Evolutionary conservation across 192 early-diverging fungal genomes (phyloP).

Genomic region (Coemansia furcata): DNA sequence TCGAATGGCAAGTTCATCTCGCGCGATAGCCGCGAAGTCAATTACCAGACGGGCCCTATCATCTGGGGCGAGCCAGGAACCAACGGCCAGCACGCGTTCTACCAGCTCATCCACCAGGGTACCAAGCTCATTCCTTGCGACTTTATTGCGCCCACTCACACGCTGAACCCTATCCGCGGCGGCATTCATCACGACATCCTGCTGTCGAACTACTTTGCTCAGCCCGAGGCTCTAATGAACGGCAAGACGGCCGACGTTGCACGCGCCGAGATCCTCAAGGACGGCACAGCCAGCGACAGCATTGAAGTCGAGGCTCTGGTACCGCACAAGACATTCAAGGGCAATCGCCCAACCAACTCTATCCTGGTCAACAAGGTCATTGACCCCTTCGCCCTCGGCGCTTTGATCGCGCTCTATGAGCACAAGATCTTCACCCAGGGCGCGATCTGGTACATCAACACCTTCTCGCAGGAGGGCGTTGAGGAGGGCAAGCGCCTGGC

Average conservation of each 20-base stretch:
- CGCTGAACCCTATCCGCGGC: constrained; percentile 86
- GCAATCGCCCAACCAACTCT: constrained; percentile 97
- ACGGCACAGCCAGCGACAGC: constrained; percentile 46
- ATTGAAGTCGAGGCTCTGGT: constrained; percentile 64
- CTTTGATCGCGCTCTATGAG: constrained; percentile 96
- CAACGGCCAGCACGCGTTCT: constrained; percentile 99
- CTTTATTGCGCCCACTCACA: constrained; percentile 92
- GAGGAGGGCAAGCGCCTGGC: constrained; percentile 99
- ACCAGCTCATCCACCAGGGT: constrained; percentile 99
- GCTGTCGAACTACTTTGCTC: constrained; percentile 99
- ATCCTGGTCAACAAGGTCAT: constrained; percentile 88
- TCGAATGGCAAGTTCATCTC: constrained; percentile 96
- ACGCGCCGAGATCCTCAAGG: constrained; percentile 71
- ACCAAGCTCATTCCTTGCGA: constrained; percentile 95
- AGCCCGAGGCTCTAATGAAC: constrained; percentile 95
- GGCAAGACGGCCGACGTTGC: constrained; percentile 86
- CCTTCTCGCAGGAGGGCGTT: constrained; percentile 94
- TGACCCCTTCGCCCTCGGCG: constrained; percentile 85
- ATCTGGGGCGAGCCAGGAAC: constrained; percentile 99
- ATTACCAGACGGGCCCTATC: constrained; percentile 91
- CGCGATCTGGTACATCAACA: constrained; percentile 97
- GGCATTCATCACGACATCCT: constrained; percentile 92
- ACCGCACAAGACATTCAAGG: constrained; percentile 96
- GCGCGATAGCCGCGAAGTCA: constrained; percentile 73
- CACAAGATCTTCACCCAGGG: constrained; percentile 99